A percentile compares a stretch with the other conserved stretches of the same genome.
Evolutionary conservation across 2,329 filamentous ascomycete genomes (phyloP).

Genomic region (Cladophialophora chaetospira): DNA sequence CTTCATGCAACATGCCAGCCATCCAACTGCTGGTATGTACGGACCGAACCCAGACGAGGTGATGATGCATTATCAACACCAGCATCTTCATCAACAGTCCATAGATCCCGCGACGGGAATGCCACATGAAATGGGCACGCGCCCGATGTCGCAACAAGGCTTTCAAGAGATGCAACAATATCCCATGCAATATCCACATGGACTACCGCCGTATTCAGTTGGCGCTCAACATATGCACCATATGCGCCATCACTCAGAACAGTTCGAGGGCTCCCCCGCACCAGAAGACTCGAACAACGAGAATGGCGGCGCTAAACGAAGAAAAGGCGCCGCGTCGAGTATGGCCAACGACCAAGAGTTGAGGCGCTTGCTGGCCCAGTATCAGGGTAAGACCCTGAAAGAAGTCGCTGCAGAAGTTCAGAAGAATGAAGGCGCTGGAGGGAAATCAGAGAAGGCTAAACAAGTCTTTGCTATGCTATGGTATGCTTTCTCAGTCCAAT

Average conservation of each 20-base stretch:
- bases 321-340: constrained; percentile 50
- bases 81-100: constrained; percentile 24
- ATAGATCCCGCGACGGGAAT: constrained; percentile 19
- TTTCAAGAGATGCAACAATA: constrained; percentile 37
- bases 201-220: constrained; percentile 38
- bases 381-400: constrained; percentile 48
- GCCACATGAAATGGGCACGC: constrained; percentile 32
- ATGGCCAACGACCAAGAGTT: constrained; percentile 53
- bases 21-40: constrained; percentile 23
- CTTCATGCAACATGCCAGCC: constrained; percentile 27
- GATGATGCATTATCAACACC: constrained; percentile 29
- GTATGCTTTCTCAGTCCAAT: constrained; percentile 37
- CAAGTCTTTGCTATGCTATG: constrained; percentile 57
- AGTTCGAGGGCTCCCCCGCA: constrained; percentile 41
- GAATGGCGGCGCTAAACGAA: constrained; percentile 42
- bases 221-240: constrained; percentile 39
- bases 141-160: constrained; percentile 29
- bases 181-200: constrained; percentile 44
- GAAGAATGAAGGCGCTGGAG: constrained; percentile 52
- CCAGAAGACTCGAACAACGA: constrained; percentile 48
- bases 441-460: constrained; percentile 55
- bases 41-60: constrained; percentile 26
- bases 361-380: constrained; percentile 50
- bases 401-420: constrained; percentile 53
- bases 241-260: constrained; percentile 33